Evolutionary conservation across 192 early-diverging fungal species (phyloP), one percentile per base, ranked within the genome.

Genomic region (Coemansia pectinata): DNA sequence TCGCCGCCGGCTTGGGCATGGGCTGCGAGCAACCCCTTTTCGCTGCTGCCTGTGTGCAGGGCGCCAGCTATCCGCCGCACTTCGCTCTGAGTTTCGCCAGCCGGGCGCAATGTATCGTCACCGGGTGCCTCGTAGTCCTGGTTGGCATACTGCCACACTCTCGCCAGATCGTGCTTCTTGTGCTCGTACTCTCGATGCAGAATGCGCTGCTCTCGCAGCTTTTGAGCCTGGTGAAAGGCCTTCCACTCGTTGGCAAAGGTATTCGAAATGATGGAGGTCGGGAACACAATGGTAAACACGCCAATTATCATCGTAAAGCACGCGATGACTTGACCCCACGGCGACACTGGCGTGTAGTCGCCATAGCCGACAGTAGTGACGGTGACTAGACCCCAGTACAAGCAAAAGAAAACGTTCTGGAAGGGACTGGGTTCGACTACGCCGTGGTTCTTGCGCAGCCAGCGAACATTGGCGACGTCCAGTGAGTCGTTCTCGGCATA

Each of bases 351-450:
- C 42, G 83, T 78, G 15, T 70, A 71, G 57, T 87, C 86, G 55
- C 86, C 86, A 36, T 87, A 87, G 5, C 86, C 86, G 19, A 85
- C 84, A 0, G 86, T 87, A 5, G 86, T 86, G 31, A 87, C 62
- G 17, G 86, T 87, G 38, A 83, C 83, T 53, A 87, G 69, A 1
- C 81, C 79, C 86, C 86, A 87, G 64, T 82, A 87, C 50, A 87
- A 41, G 50, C 76, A 76, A 62, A 80, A 81, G 29, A 86, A 74
- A 2, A 87, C 70, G 59, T 81, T 84, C 63, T 87, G 86, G 27
- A 76, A 87, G 17, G 86, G 86, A 23, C 85, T 86, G 39, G 52
- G 41, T 63, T 87, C 86, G 0, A 29, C 8, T 5, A 71, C 71
- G 3, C 76, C 76, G 34, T 72, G 66, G 36, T 71, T 66, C 39